Conservation (phyloP, 441 rosid species). For the Jatropha podagrica region DNA sequence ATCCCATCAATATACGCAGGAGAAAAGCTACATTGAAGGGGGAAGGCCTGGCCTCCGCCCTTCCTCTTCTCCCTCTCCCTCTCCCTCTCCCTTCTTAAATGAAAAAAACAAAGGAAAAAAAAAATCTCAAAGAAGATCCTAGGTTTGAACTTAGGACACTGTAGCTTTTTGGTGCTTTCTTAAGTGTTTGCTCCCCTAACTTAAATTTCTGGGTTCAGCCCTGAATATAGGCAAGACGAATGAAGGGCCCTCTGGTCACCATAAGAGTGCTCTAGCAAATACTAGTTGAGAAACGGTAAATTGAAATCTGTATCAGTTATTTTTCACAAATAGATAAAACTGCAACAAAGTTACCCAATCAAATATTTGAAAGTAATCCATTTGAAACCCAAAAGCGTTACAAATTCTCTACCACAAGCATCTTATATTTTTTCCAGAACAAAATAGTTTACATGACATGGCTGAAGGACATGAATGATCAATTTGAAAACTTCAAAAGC, state of each 20-base stretch:
- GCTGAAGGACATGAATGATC: neutral
- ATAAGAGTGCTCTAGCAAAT: neutral
- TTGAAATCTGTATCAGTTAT: neutral
- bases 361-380: neutral
- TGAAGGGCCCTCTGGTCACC: neutral
- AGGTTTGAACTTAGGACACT: too few species aligned
- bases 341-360: neutral
- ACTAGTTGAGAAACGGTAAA: too few species aligned
- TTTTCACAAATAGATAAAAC: neutral
- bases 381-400: neutral
- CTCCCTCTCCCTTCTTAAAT: too few species aligned
- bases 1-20: neutral
- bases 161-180: too few species aligned
- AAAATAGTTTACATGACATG: neutral
- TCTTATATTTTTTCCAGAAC: neutral
- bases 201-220: too few species aligned
- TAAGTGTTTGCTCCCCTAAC: too few species aligned
- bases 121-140: too few species aligned
- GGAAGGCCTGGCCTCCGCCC: too few species aligned
- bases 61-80: too few species aligned
- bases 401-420: neutral
- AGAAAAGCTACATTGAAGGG: too few species aligned
- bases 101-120: too few species aligned
- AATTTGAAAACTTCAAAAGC: neutral
- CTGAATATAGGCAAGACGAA: too few species aligned